A percentile compares a stretch with the other conserved stretches of the same genome.
Evolutionary conservation across 495 filamentous ascomycete genomes (phyloP).

Genomic region (Xylaria cubensis): DNA sequence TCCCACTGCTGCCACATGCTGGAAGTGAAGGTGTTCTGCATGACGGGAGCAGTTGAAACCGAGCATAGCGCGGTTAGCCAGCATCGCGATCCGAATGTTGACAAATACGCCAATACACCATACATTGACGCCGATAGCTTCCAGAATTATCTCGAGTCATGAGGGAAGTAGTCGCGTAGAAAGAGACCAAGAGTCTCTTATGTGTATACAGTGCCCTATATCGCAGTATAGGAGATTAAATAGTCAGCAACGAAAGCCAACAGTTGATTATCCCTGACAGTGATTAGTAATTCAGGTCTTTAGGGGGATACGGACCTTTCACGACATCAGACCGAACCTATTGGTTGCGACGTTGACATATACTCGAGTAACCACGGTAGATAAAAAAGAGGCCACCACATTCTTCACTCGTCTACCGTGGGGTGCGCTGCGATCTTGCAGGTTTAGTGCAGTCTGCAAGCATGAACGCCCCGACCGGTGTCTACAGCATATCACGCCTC

Average conservation of each 20-base stretch:
- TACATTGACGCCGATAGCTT: not conserved
- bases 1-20: not conserved
- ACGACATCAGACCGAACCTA: not conserved
- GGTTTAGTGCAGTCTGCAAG: not conserved
- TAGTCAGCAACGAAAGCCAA: not conserved
- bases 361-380: not conserved
- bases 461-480: constrained; percentile 4
- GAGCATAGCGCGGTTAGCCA: constrained; percentile 1
- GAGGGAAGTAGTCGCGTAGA: not conserved
- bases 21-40: constrained; percentile 6
- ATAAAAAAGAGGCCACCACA: not conserved
- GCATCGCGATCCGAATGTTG: not conserved
- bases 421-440: constrained; percentile 17
- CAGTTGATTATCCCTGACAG: not conserved
- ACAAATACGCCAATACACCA: not conserved
- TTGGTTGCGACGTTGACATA: not conserved
- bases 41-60: not conserved
- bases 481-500: constrained; percentile 16
- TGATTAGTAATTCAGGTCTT: not conserved
- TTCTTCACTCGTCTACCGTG: not conserved
- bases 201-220: not conserved
- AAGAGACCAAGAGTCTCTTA: not conserved
- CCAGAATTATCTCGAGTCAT: not conserved
- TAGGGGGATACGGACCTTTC: not conserved
- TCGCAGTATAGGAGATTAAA: not conserved